phyloP scores from a whole-genome alignment of 352 stramenopile genomes.

The Pilasporangium apinafurcum region DNA sequence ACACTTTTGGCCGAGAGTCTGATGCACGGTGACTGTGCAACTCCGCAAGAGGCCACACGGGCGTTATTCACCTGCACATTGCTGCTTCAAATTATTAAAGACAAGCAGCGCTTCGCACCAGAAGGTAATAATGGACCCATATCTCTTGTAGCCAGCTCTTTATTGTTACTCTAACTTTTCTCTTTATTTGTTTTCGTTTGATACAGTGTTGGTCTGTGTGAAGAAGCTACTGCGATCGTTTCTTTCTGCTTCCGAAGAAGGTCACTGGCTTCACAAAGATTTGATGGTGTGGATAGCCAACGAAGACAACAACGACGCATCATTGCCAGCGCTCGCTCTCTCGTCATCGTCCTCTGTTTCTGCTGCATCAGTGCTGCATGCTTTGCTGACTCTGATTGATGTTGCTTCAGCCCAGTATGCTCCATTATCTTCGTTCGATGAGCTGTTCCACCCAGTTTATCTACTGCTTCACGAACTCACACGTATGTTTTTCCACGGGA shows the following conservation, averaged over 20 bases:
- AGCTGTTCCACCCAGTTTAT: constrained; percentile 71
- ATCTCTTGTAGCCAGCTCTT: constrained; percentile 30
- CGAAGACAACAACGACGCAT: constrained; percentile 1
- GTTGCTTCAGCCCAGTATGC: constrained; percentile 47
- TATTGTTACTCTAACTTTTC: not conserved
- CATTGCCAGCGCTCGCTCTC: constrained; percentile 34
- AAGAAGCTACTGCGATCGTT: constrained; percentile 49
- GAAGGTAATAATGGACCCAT: too few species aligned
- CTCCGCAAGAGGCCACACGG: constrained; percentile 69
- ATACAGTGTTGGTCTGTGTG: constrained; percentile 43
- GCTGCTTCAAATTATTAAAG: constrained; percentile 60
- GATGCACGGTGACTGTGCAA: constrained; percentile 61
- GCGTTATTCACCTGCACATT: constrained; percentile 76
- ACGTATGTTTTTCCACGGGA: constrained; percentile 19
- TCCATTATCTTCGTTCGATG: constrained; percentile 57
- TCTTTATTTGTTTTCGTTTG: too few species aligned
- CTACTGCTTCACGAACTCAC: constrained; percentile 58
- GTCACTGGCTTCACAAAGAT: constrained; percentile 43
- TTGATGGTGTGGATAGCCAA: constrained; percentile 31
- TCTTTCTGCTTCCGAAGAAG: constrained; percentile 9
- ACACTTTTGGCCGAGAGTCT: constrained; percentile 90
- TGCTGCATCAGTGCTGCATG: constrained; percentile 34
- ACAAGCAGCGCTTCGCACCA: constrained; percentile 89
- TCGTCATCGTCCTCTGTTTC: constrained; percentile 32
- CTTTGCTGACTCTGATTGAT: constrained; percentile 39